Evolutionary conservation across 352 stramenopile species (phyloP), one percentile per base, ranked within the genome.

Genomic region (Pythium phragmiticola): DNA sequence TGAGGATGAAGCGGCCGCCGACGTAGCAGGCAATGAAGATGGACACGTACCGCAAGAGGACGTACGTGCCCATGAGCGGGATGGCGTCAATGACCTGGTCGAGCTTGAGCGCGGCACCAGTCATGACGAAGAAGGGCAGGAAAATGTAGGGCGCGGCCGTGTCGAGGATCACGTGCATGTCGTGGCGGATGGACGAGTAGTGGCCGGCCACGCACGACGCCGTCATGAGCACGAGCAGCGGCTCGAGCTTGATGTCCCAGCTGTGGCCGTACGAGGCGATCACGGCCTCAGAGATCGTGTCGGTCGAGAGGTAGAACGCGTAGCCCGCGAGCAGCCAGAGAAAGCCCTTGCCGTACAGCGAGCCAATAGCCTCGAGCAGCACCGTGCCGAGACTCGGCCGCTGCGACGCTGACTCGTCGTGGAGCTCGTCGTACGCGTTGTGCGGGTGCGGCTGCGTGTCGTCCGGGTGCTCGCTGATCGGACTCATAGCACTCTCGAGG

Each of bases 71-170:
- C 74, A 87, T 86, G 53, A 90, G 73, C 19, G 82, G 79, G 54
- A 90, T 76, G 2, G 75, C 77, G 26, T 78, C 59, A 47, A 75
- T 62, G 39, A 90, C 82, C 48, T 88, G 66, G 65, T 90, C 77
- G 33, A 90, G 66, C 58, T 89, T 87, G 28, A 90, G 61, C n/a
- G 74, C 72, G 3, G 82, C 82, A 2, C 82, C 82, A 4, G 82
- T 90, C 80, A 90, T 90, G 13, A 88, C 78, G 73, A 90, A 90
- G 67, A 90, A 90, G 7, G 82, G 82, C 34, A 90, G 59, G 45
- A 90, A 88, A 60, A 90, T 80, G 69, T 87, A 90, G 0, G 81
- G 81, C 49, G 82, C 82, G 28, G 73, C 77, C 4, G 71, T 84
- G 36, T 90, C 82, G 2, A 90, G 63, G 36, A 90, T 89, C 34